Conservation (phyloP, 2,329 filamentous ascomycete genomes). For the Sporothrix luriei region DNA sequence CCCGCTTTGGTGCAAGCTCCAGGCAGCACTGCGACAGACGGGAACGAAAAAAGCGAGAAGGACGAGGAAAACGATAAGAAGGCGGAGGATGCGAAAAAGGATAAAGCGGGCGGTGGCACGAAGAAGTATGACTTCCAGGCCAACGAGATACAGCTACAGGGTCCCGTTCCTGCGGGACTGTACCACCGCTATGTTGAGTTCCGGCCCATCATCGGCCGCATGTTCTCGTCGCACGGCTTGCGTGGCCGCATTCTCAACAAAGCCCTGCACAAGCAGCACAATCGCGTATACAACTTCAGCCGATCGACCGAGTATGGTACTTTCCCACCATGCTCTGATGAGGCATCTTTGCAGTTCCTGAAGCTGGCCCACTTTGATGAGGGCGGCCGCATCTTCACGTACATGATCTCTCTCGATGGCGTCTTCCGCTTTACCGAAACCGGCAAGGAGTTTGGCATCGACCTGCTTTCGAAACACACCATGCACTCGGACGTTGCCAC, state of each 20-base stretch:
- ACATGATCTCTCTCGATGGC: constrained; percentile 84
- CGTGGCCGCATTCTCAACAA: constrained; percentile 79
- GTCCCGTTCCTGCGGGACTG: constrained; percentile 75
- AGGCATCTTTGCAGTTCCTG: constrained; percentile 78
- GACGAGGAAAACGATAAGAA: constrained; percentile 32
- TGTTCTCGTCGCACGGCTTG: constrained; percentile 79
- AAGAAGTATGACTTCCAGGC: constrained; percentile 73
- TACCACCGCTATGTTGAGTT: constrained; percentile 96
- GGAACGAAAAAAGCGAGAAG: constrained; percentile 45
- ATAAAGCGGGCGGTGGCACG: neutral
- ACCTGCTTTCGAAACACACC: constrained; percentile 90
- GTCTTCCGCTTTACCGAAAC: constrained; percentile 92
- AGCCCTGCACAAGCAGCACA: constrained; percentile 86
- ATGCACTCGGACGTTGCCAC: constrained; percentile 94
- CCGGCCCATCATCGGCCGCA: constrained; percentile 81
- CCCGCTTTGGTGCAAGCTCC: neutral
- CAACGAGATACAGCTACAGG: constrained; percentile 83
- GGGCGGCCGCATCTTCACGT: constrained; percentile 85
- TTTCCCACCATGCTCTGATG: constrained; percentile 66
- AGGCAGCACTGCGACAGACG: neutral
- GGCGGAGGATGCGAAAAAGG: constrained; percentile 46
- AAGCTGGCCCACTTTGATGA: constrained; percentile 85
- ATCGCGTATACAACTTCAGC: constrained; percentile 86
- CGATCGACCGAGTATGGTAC: constrained; percentile 70
- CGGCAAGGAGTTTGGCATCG: constrained; percentile 91